Base-by-base conservation (phyloP, 805 yeast genomes). In the Scheffersomyces lignosus region DNA sequence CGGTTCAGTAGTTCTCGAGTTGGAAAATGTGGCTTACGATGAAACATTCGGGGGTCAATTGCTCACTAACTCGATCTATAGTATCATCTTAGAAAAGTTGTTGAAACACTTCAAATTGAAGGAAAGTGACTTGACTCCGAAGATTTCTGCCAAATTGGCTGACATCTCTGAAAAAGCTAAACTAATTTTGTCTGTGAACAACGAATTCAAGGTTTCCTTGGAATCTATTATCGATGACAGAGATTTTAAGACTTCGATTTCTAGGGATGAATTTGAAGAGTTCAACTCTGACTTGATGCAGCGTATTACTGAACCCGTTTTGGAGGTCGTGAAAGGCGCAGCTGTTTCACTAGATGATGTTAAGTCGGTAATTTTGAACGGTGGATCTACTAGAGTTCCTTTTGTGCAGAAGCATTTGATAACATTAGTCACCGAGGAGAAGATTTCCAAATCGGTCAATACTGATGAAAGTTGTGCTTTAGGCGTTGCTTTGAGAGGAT, bases 401-500 rank as follows among this genome's bases (percentile, higher is more conserved):
- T 74, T 85, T 52, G 84, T 93, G 31, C 93, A 88, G 60, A 72
- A 77, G 38, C 76, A 73, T 36, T 64, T 87, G 40, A 43, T 57
- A 2, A 56, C 74, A 2, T 66, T 80, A 29, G 64, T 82, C 28
- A 87, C 83, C 1, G 78, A 77, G 14, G 82, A 78, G 2, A 65
- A 55, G 43, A 70, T 90, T 27, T 73, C 95, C 15, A 88, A 83
- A 59, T 87, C 83, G 34, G 95, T 93, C 30, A 93, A 93, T 60
- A 93, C 99, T 0, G 99, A 93, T 62, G 99, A 93, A 66, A 81
- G 97, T 30, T 87, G 87, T 35, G 96, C 87, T 10, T 72, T 87
- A 50, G 99, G 99, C 33, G 79, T 95, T 2, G 80, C 96, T n/a
- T 66, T 85, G 26, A 76, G 89, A 46, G 98, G 93, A 15, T 83